Conservation (phyloP, 208 protist genomes). For the Wallacemonas rigidus region DNA sequence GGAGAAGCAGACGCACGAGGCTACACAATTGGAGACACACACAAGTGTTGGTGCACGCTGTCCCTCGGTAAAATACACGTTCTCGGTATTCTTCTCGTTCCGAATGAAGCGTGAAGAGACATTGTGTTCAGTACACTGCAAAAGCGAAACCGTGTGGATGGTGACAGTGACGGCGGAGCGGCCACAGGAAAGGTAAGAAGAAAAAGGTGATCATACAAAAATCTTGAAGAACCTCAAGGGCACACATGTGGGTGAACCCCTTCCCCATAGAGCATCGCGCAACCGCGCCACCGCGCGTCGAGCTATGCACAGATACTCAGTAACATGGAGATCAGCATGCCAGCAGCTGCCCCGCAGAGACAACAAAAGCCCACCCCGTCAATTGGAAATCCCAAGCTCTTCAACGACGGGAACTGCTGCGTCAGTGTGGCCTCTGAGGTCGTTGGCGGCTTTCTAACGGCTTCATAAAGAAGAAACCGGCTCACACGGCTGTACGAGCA, state of each 20-base stretch:
- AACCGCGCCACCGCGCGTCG: not conserved
- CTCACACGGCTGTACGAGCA: constrained; percentile 5
- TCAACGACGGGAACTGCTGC: constrained; percentile 10
- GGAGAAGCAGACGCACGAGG: constrained; percentile 17
- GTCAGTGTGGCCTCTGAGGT: not conserved
- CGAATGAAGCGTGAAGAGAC: no score
- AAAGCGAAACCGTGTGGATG: no score
- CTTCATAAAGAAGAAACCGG: constrained; percentile 8
- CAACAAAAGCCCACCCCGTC: constrained; percentile 21
- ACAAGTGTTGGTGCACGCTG: not conserved
- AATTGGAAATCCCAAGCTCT: constrained; percentile 11
- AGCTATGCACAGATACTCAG: constrained; percentile 22
- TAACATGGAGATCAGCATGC: constrained; percentile 19
- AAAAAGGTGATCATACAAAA: not conserved
- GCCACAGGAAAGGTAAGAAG: no score
- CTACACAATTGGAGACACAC: not conserved
- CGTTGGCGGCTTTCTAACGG: not conserved
- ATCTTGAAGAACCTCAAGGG: not conserved
- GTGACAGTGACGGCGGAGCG: no score
- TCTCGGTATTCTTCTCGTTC: no score
- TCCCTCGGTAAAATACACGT: no score
- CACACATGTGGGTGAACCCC: not conserved
- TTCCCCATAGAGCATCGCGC: not conserved
- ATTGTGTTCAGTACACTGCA: no score
- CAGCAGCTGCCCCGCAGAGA: constrained; percentile 6